Percentiles rank a stretch among this genome's conserved stretches.
Conservation (phyloP, 1,284 basidiomycete genomes). For the Ustanciosporium gigantosporum region DNA sequence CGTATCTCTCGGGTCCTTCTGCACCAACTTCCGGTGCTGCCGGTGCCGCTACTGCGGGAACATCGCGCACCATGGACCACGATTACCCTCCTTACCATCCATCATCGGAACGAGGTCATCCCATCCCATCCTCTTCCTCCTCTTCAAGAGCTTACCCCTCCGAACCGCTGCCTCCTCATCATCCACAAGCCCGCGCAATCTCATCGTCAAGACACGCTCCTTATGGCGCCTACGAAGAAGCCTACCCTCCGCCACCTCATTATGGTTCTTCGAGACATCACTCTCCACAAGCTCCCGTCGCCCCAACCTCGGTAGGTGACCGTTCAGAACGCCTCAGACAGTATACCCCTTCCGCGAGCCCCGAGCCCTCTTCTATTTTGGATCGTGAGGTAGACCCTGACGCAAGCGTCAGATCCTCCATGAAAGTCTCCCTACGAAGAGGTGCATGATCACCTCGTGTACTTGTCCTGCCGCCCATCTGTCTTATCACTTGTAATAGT, state of each 20-base stretch:
- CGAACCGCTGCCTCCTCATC: no score
- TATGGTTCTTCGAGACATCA: slow-evolving; percentile 11
- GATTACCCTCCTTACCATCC: neutral
- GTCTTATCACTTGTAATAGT: no score
- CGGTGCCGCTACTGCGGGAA: no score
- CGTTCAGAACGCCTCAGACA: slow-evolving; percentile 31
- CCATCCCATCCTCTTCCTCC: neutral
- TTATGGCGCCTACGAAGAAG: neutral
- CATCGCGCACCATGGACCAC: no score
- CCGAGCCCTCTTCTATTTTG: no score
- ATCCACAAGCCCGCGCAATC: no score
- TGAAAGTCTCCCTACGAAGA: slow-evolving; percentile 23
- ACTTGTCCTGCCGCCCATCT: no score
- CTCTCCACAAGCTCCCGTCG: slow-evolving; percentile 8
- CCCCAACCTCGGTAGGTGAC: slow-evolving; percentile 9
- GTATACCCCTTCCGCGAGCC: slow-evolving; percentile 30
- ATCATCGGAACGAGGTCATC: neutral
- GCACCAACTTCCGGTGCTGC: no score
- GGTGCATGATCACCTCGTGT: slow-evolving; percentile 3
- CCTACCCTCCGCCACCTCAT: neutral
- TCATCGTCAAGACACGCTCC: no score
- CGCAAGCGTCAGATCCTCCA: slow-evolving; percentile 8
- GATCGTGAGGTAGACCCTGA: neutral
- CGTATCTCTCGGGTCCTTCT: no score
- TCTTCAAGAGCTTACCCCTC: no score